Base-by-base conservation (phyloP, 305 asterid genomes). In the Fraxinus platypoda region DNA sequence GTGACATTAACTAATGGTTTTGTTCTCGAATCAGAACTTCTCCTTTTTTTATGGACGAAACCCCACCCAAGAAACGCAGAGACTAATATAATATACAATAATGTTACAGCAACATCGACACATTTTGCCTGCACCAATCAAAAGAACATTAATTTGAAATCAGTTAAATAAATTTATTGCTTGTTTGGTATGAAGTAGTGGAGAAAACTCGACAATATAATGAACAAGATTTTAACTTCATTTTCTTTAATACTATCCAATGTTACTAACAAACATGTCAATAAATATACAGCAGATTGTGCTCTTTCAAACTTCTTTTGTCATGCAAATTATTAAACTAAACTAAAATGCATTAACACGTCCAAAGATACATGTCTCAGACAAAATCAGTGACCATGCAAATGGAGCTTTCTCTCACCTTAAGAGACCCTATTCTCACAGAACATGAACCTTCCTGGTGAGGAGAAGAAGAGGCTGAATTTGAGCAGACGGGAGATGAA, bases 11-110 rank as follows among this genome's bases (percentile, higher is more conserved):
- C 86, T 81, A 97, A 13, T n/a, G 97, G 97, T 88, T 91, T 93
- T 37, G 98, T 84, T 85, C 91, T 90, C 75, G 92, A 81, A 64
- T 73, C 89, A 6, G 94, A 90, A 82, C 89, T 90, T 80, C 77
- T 87, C 82, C 89, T 85, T 86, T 89, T 96, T 81, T 88, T 90
- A 85, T 91, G 91, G 82, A 91, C 78, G 81, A 95, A 92, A 78
- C 97, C 97, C 99, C 99, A 97, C 38, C 97, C 98, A 25, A 97
- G 97, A 89, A 97, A 92, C 35, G 88, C 41, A 52, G 99, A 93
- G 78, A 89, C 93, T 78, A 93, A 87, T 81, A 92, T 83, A 76
- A 95, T 84, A 85, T 97, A 97, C 81, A 91, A 75, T 86, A 93
- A 82, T 78, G 99, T 87, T 74, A 95, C 85, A 72, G 97, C 86